These are phyloP conservation scores for Phlebopus sp. DNA, from an alignment of 1,284 basidiomycete genomes.

Conservation along the genomic window DNA sequence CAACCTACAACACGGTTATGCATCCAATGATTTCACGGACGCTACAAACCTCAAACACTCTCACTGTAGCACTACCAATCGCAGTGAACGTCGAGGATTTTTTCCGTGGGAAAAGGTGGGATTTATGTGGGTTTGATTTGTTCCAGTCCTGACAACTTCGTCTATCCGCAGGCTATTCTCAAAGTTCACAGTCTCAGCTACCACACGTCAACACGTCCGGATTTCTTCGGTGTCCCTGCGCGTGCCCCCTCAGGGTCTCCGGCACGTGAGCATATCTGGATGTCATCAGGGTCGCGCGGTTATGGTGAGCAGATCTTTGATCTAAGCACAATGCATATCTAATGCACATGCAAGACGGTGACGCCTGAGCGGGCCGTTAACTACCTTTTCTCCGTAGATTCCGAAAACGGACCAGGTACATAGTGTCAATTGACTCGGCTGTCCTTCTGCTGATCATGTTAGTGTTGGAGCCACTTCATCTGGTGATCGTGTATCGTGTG, in stretches of 20 bases:
- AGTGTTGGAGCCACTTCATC: slow-evolving; percentile 62
- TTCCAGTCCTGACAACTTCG: slow-evolving; percentile 4
- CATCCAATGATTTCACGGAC: slow-evolving; percentile 53
- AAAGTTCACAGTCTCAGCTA: slow-evolving; percentile 75
- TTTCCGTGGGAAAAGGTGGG: slow-evolving; percentile 68
- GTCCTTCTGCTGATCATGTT: slow-evolving; percentile 8
- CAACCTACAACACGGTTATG: slow-evolving; percentile 58
- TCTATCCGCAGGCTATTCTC: slow-evolving; percentile 61
- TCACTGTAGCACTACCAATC: slow-evolving; percentile 69
- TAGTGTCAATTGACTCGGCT: background rate
- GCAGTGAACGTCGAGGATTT: slow-evolving; percentile 85
- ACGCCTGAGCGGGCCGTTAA: slow-evolving; percentile 66
- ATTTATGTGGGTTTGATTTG: background rate
- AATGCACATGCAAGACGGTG: slow-evolving; percentile 49
- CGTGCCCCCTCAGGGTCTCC: slow-evolving; percentile 39
- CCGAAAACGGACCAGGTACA: slow-evolving; percentile 55
- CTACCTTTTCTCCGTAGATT: slow-evolving; percentile 71
- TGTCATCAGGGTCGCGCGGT: slow-evolving; percentile 42
- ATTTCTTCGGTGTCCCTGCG: slow-evolving; percentile 58
- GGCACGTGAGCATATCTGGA: slow-evolving; percentile 50
- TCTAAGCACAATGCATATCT: background rate
- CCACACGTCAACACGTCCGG: slow-evolving; percentile 68
- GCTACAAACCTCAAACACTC: slow-evolving; percentile 48
- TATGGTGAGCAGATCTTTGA: slow-evolving; percentile 33
- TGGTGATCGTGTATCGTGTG: slow-evolving; percentile 69